Conservation (phyloP, 176 grass and related monocot genomes). For the Hsuehochloa calcarea region DNA sequence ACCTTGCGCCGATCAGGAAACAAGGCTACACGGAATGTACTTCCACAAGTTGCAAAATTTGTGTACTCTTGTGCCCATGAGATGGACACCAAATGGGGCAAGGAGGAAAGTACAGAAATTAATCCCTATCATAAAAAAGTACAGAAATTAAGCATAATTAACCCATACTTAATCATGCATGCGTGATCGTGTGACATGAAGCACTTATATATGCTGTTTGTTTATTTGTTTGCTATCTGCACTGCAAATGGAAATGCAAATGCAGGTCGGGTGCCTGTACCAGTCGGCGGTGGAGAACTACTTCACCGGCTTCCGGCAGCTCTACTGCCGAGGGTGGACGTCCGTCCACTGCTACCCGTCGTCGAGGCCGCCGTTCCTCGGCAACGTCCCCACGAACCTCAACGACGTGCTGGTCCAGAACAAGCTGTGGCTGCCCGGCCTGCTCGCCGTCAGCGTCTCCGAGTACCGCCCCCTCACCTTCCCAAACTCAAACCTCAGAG, state of each 20-base stretch:
- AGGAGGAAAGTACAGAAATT: not conserved
- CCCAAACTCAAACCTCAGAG: too few species aligned
- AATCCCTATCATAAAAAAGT: too few species aligned
- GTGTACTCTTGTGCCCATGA: conserved; percentile 48
- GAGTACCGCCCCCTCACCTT: conserved; percentile 43
- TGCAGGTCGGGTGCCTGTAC: conserved; percentile 57
- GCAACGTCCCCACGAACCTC: conserved; percentile 53
- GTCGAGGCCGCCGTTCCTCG: conserved; percentile 47
- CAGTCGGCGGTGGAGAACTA: conserved; percentile 67
- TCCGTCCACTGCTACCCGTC: conserved; percentile 54
- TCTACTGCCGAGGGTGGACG: conserved; percentile 61
- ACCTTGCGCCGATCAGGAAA: not conserved
- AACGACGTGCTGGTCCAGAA: conserved; percentile 62
- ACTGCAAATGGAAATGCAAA: too few species aligned
- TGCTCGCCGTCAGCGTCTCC: conserved; percentile 58
- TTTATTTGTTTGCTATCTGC: too few species aligned
- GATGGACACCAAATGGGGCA: conserved; percentile 54
- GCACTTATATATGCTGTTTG: too few species aligned
- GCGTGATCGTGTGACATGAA: too few species aligned
- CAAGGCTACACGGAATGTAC: not conserved
- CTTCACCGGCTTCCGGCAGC: conserved; percentile 61
- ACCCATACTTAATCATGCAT: too few species aligned
- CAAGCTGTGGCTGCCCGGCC: conserved; percentile 59
- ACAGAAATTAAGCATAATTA: too few species aligned
- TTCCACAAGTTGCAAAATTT: not conserved